Conservation (phyloP, 164 flowering plant species). For the Amborella trichopoda region DNA sequence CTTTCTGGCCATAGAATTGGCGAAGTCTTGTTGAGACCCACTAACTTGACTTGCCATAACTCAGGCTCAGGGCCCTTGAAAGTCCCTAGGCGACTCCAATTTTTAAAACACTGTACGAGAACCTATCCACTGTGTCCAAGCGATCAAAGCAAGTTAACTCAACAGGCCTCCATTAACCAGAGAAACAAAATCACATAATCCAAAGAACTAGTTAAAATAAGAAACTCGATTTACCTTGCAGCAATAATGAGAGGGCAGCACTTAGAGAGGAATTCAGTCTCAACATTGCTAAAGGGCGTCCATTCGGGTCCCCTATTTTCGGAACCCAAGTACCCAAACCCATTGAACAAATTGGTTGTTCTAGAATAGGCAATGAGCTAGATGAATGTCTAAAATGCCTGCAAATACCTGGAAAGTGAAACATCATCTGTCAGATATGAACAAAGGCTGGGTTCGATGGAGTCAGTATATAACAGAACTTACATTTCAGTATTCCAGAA, state of each 20-base stretch:
- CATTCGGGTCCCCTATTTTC: slow-evolving; percentile 54
- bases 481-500: slow-evolving; percentile 83
- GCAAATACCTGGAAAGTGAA: slow-evolving; percentile 70
- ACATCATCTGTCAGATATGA: too few relatives aligned
- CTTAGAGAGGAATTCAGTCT: slow-evolving; percentile 71
- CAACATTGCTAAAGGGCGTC: slow-evolving; percentile 63
- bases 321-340: slow-evolving; percentile 96
- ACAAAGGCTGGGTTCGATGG: too few relatives aligned
- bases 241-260: slow-evolving; percentile 58
- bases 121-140: too few relatives aligned
- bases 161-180: too few relatives aligned
- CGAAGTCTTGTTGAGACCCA: too few relatives aligned
- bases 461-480: slow-evolving; percentile 20
- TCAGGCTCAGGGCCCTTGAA: too few relatives aligned
- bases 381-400: slow-evolving; percentile 56
- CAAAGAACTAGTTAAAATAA: slow-evolving; percentile 1
- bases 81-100: too few relatives aligned
- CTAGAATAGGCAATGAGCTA: slow-evolving; percentile 36
- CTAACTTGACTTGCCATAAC: too few relatives aligned
- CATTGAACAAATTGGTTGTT: slow-evolving; percentile 36
- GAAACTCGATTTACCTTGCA: slow-evolving; percentile 68
- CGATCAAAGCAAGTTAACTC: too few relatives aligned
- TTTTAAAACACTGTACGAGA: too few relatives aligned
- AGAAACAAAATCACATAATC: background rate
- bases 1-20: too few relatives aligned